Evolutionary conservation across 805 yeast species (phyloP).

Genomic region (Candida ponderosae): DNA sequence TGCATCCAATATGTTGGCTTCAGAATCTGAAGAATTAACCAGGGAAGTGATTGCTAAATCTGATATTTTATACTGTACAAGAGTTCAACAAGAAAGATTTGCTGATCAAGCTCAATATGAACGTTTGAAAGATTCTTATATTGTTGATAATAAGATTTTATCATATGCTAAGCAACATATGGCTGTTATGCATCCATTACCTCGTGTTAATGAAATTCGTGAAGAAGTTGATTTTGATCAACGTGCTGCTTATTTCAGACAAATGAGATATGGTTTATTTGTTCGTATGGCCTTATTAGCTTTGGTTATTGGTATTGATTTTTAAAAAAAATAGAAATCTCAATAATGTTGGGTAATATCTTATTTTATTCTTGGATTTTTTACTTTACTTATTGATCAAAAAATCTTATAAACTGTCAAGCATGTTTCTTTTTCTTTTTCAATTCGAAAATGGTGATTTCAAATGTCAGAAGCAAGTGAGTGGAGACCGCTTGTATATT

Average conservation of each 20-base stretch:
- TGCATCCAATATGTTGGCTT: slow-evolving; percentile 58
- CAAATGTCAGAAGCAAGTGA: too few relatives aligned
- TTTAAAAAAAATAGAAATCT: slow-evolving; percentile 23
- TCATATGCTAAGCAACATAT: slow-evolving; percentile 94
- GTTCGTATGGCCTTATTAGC: slow-evolving; percentile 98
- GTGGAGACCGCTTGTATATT: too few relatives aligned
- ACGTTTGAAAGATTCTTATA: slow-evolving; percentile 82
- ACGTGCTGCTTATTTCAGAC: slow-evolving; percentile 99
- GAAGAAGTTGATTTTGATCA: slow-evolving; percentile 99
- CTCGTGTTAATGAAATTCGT: slow-evolving; percentile 91
- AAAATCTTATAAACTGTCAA: too few relatives aligned
- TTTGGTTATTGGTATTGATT: slow-evolving; percentile 94
- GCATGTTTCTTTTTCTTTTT: too few relatives aligned
- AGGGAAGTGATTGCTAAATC: slow-evolving; percentile 81
- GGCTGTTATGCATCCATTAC: slow-evolving; percentile 99
- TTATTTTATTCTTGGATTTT: neutral
- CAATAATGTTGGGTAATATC: neutral
- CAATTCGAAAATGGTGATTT: too few relatives aligned
- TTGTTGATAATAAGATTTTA: slow-evolving; percentile 87
- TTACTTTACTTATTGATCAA: neutral
- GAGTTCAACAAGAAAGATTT: slow-evolving; percentile 97
- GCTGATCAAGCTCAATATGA: slow-evolving; percentile 67
- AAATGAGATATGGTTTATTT: slow-evolving; percentile 96
- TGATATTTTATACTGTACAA: slow-evolving; percentile 94
- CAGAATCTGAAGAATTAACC: slow-evolving; percentile 71